Evolutionary conservation across 108 stramenopile species (phyloP), one percentile per base, ranked within the genome.

Genomic region (Parietichytrium sp.): DNA sequence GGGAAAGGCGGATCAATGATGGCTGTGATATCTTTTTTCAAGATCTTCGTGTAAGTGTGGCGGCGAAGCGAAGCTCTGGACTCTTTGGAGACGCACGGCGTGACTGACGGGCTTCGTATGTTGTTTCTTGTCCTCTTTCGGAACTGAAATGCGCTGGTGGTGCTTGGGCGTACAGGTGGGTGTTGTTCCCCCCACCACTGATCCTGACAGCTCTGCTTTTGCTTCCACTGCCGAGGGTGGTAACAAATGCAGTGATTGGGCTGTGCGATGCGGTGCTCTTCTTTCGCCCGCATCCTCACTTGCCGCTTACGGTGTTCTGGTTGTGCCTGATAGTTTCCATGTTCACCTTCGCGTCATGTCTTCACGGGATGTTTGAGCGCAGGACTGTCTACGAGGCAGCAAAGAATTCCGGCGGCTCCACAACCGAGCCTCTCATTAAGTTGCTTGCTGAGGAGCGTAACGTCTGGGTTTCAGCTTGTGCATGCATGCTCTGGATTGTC

Each of bases 391-490:
- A 72, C 61, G 20, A 45, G 16, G n/a, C 42, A 6, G 61, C 42
- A n/a, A 36, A 45, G 33, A n/a, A 45, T 6, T 23, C n/a, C 38
- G 61, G 38, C 61, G 61, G 61, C 0, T 23, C 23, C 20, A 42
- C 61, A 6, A 33, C 45, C 13, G 61, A 72, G 61, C 61, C 18
- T n/a, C 61, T 33, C 29, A 42, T 72, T 6, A 16, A 25, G 6
- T 42, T 72, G 2, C 61, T 72, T n/a, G 61, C 61, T 6, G 61
- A 33, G 16, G 61, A 72, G 61, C 61, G 61, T 12, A 72, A 72
- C 42, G 20, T 72, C 61, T 72, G 61, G 61, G 45, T 72, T 25
- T 45, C 61, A 33, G 61, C 38, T 6, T 72, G 38, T 42, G 18
- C 61, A 25, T 16, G 20, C 38, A 42, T 7, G 7, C 61, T 72